Evolutionary conservation across 441 rosid species (phyloP).

Genomic region (Croton laevigatus): DNA sequence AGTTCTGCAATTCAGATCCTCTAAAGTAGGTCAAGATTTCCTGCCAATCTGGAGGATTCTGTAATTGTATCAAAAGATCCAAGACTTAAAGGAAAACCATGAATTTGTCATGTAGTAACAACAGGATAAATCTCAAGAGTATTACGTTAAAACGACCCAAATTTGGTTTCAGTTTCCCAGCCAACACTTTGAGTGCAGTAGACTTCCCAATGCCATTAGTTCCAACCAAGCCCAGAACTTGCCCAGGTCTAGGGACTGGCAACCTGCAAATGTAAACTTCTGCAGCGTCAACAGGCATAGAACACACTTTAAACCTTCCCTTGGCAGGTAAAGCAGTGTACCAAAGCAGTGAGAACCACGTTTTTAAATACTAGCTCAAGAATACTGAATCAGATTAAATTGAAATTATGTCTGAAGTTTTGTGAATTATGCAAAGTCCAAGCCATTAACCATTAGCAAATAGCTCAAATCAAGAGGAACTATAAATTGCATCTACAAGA

Average conservation of each 20-base stretch:
- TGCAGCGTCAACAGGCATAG: constrained; percentile 20
- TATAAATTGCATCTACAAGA: no score
- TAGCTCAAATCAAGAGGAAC: no score
- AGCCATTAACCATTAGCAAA: no score
- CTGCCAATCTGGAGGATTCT: constrained; percentile 99
- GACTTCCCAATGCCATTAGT: constrained; percentile 98
- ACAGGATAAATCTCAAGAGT: constrained; percentile 15
- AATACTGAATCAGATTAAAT: no score
- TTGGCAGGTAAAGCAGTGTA: neutral
- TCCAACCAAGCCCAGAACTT: constrained; percentile 98
- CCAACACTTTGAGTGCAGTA: constrained; percentile 90
- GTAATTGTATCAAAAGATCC: constrained; percentile 24
- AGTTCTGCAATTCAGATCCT: constrained; percentile 95
- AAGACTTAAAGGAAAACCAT: constrained; percentile 8
- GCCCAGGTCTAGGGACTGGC: constrained; percentile 97
- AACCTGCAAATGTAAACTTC: constrained; percentile 44
- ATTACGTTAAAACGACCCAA: constrained; percentile 90
- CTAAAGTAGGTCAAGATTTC: constrained; percentile 94
- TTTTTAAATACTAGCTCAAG: no score
- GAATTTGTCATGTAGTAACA: neutral
- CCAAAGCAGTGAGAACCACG: neutral
- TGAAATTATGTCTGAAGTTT: no score
- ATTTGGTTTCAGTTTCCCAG: constrained; percentile 96
- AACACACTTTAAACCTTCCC: neutral
- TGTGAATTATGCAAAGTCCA: no score